Percentiles rank a stretch among this genome's conserved stretches.
Conservation (phyloP, 495 filamentous ascomycete genomes). For the Neurospora sp. region DNA sequence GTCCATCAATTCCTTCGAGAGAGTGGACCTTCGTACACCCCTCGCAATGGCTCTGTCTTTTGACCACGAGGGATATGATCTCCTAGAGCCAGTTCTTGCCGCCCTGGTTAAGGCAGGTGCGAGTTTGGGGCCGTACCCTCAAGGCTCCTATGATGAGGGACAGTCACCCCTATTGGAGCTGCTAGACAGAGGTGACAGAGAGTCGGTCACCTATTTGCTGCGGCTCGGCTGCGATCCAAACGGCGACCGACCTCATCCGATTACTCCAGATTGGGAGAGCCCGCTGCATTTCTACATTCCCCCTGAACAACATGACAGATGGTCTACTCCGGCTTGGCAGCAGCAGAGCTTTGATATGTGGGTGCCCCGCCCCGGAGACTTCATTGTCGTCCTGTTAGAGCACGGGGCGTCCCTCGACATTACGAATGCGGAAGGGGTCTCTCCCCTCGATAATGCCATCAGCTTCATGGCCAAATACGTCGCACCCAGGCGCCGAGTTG, state of each 20-base stretch:
- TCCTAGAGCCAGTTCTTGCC: not conserved
- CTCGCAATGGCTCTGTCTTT: not conserved
- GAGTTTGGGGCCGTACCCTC: not conserved
- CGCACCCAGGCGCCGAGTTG: not conserved
- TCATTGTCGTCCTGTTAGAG: not conserved
- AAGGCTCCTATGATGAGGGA: not conserved
- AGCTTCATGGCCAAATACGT: not conserved
- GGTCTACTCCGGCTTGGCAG: not conserved
- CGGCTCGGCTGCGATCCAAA: not conserved
- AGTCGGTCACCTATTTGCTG: not conserved
- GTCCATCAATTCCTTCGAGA: not conserved
- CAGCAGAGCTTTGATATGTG: not conserved
- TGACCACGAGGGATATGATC: not conserved
- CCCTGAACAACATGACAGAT: not conserved
- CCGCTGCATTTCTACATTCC: not conserved
- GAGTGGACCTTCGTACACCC: not conserved
- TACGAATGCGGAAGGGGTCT: not conserved
- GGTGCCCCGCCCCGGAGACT: no score
- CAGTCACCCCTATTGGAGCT: not conserved
- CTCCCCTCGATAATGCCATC: not conserved
- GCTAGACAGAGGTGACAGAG: not conserved
- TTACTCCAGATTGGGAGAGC: not conserved
- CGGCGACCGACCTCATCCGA: not conserved
- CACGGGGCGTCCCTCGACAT: not conserved
- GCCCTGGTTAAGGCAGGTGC: not conserved